Conservation (phyloP, 371 early-diverging fungal genomes). For the Mucor velutinosus region DNA sequence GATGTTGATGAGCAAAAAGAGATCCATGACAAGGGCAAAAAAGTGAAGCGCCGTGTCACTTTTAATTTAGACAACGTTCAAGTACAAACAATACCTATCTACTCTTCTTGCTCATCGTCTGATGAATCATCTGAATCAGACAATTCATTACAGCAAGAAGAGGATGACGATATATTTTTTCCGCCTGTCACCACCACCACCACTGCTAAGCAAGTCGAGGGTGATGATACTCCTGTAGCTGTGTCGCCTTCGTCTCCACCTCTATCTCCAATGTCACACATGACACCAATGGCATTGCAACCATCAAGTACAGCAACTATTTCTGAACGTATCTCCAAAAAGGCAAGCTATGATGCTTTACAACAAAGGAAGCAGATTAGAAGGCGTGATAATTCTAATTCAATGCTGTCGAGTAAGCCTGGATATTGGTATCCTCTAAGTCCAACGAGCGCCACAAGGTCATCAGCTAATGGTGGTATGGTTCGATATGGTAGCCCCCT, state of each 20-base stretch:
- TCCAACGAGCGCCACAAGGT: not conserved
- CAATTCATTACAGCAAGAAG: not conserved
- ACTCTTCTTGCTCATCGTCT: slow-evolving; percentile 9
- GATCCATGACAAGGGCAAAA: not conserved
- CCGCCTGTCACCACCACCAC: not conserved
- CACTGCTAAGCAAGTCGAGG: not conserved
- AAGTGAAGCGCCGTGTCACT: slow-evolving; percentile 23
- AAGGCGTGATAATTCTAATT: not conserved
- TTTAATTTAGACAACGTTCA: slow-evolving; percentile 20
- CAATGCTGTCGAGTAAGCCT: slow-evolving; percentile 1
- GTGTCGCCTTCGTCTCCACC: not conserved
- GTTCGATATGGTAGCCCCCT: not conserved
- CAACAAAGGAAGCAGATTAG: slow-evolving; percentile 13
- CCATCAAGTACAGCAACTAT: not conserved
- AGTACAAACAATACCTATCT: slow-evolving; percentile 16
- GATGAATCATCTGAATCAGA: not conserved
- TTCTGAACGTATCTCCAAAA: slow-evolving; percentile 22
- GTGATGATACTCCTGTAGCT: not conserved
- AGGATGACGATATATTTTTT: not conserved
- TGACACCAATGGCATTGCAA: not conserved
- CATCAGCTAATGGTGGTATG: not conserved
- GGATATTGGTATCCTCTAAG: slow-evolving; percentile 22
- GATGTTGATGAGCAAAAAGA: not conserved
- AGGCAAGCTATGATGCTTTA: slow-evolving; percentile 13
- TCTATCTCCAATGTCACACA: not conserved